Conservation (phyloP, 352 stramenopile species). For the Phytophthora hibernalis region DNA sequence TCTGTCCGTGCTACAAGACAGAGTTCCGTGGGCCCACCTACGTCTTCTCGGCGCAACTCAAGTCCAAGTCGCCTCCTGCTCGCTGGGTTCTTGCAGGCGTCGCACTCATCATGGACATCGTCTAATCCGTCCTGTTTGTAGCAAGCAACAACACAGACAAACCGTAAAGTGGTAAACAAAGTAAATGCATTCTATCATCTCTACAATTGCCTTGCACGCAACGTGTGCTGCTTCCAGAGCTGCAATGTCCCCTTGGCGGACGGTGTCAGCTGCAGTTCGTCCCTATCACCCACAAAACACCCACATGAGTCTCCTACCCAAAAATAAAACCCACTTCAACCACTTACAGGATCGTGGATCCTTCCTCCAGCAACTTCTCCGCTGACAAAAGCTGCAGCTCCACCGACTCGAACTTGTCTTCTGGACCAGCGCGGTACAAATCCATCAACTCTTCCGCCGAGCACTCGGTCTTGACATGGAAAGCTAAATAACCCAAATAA, state of each 20-base stretch:
- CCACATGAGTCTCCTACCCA: neutral
- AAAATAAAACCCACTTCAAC: neutral
- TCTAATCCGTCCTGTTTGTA: constrained; percentile 26
- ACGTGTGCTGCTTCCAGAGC: constrained; percentile 53
- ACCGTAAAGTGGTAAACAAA: constrained; percentile 2
- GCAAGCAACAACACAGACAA: constrained; percentile 12
- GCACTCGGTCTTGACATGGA: constrained; percentile 55
- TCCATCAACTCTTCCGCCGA: constrained; percentile 44
- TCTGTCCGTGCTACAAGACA: constrained; percentile 98
- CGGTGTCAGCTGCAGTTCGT: constrained; percentile 50
- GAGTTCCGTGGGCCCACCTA: constrained; percentile 96
- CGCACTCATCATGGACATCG: constrained; percentile 96
- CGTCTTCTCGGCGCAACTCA: constrained; percentile 98
- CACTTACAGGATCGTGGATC: constrained; percentile 40
- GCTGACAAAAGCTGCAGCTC: constrained; percentile 55
- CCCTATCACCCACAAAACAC: constrained; percentile 26
- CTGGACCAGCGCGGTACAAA: constrained; percentile 52
- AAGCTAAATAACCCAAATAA: constrained; percentile 57
- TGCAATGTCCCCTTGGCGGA: constrained; percentile 52
- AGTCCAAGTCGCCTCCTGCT: constrained; percentile 95
- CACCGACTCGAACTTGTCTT: constrained; percentile 69
- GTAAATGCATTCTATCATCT: constrained; percentile 18
- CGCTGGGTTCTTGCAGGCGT: constrained; percentile 97
- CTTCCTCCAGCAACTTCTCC: constrained; percentile 36
- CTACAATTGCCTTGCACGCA: constrained; percentile 17